phyloP scores from a whole-genome alignment of 257 asterid species.

The Solanum chilense region DNA sequence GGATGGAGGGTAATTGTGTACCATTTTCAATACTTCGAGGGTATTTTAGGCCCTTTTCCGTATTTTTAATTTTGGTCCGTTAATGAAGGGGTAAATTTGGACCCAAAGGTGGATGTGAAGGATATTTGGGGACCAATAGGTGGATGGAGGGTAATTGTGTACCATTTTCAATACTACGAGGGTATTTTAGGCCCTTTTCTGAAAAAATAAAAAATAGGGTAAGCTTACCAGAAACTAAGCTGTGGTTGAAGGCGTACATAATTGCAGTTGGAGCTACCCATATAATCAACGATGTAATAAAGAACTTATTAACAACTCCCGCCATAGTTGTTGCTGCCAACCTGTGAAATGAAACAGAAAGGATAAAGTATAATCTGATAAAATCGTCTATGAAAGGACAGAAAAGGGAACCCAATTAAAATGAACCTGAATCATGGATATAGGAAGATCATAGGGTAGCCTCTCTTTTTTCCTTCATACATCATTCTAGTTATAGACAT shows the following conservation, averaged over 20 bases:
- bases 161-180: too few species aligned
- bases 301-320: conserved; percentile 56
- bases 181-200: too few species aligned
- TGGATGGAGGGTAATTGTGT: too few species aligned
- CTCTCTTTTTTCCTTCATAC: not conserved
- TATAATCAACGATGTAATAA: conserved; percentile 49
- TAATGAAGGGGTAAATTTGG: too few species aligned
- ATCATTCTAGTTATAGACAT: not conserved
- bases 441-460: not conserved
- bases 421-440: not conserved
- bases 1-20: too few species aligned
- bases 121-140: too few species aligned
- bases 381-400: not conserved
- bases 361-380: not conserved
- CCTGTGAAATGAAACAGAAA: conserved; percentile 1
- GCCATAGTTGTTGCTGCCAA: conserved; percentile 21
- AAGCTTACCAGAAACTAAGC: conserved; percentile 49
- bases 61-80: too few species aligned
- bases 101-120: too few species aligned
- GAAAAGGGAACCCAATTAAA: not conserved
- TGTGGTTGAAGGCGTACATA: conserved; percentile 48
- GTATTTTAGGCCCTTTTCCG: too few species aligned
- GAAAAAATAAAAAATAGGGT: too few species aligned
- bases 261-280: conserved; percentile 53
- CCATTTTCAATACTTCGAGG: too few species aligned